Evolutionary conservation across 2,329 filamentous ascomycete genomes (phyloP).

Genomic region (Phialemoniopsis sp.): DNA sequence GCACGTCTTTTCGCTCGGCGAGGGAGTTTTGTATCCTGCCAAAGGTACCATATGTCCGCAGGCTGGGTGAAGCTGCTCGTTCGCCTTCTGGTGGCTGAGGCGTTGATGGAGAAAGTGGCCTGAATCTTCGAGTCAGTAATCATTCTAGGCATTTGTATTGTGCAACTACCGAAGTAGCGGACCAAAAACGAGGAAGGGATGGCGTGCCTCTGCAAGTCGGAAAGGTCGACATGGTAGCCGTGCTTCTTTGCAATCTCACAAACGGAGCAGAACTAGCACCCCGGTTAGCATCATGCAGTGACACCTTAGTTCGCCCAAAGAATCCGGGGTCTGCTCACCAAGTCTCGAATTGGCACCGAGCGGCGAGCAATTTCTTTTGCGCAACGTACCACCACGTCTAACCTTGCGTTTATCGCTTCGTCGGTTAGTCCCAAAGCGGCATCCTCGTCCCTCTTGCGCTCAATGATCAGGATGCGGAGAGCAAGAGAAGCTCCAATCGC

Average conservation of each 20-base stretch:
- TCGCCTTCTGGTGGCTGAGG: not conserved
- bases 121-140: no score
- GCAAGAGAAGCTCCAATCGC: conserved; percentile 4
- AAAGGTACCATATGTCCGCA: conserved; percentile 4
- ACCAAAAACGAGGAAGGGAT: no score
- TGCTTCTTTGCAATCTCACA: conserved; percentile 2
- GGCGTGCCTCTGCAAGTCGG: not conserved
- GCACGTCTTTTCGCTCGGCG: conserved; percentile 3
- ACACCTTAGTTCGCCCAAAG: no score
- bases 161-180: no score
- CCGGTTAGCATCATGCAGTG: no score
- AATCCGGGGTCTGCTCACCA: not conserved
- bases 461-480: not conserved
- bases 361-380: conserved; percentile 4
- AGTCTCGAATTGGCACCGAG: conserved; percentile 3
- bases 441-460: conserved; percentile 2
- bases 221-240: conserved; percentile 1
- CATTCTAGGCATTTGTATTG: no score
- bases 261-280: conserved; percentile 3
- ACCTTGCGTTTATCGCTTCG: not conserved
- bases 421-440: conserved; percentile 1
- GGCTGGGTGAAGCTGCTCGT: conserved; percentile 2
- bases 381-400: conserved; percentile 2
- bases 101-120: no score
- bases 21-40: conserved; percentile 4